Percentiles rank a stretch among this genome's conserved stretches.
Conservation (phyloP, 73 alveolate species). For the Stentor coeruleus region DNA sequence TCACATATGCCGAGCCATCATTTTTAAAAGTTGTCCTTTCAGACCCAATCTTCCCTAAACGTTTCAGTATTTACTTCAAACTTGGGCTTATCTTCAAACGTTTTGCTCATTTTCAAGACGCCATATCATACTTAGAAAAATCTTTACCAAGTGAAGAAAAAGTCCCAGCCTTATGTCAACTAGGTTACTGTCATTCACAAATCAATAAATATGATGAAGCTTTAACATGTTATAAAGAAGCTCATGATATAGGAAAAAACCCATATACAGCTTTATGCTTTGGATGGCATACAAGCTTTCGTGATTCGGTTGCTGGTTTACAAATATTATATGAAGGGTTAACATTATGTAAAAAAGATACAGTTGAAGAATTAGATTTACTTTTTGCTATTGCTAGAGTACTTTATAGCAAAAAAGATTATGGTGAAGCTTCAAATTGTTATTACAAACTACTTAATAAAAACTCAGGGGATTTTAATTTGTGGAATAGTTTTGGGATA, state of each 20-base stretch:
- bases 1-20: constrained; percentile 4
- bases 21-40: not conserved
- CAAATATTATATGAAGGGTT: not conserved
- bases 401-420: not conserved
- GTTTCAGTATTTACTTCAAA: not conserved
- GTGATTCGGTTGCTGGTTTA: not conserved
- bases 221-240: not conserved
- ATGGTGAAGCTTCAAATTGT: not conserved
- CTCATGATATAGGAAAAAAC: not conserved
- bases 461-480: not conserved
- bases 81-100: not conserved
- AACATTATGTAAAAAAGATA: not conserved
- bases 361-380: not conserved
- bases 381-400: not conserved
- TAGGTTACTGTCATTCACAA: not conserved
- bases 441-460: not conserved
- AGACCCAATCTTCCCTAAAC: not conserved
- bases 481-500: not conserved
- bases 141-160: not conserved
- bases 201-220: not conserved
- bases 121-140: not conserved
- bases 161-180: not conserved
- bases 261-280: not conserved
- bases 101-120: not conserved
- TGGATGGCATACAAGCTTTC: not conserved